Evolutionary conservation across 2,329 filamentous ascomycete species (phyloP).

Genomic region (Incumbomyces delicatus): DNA sequence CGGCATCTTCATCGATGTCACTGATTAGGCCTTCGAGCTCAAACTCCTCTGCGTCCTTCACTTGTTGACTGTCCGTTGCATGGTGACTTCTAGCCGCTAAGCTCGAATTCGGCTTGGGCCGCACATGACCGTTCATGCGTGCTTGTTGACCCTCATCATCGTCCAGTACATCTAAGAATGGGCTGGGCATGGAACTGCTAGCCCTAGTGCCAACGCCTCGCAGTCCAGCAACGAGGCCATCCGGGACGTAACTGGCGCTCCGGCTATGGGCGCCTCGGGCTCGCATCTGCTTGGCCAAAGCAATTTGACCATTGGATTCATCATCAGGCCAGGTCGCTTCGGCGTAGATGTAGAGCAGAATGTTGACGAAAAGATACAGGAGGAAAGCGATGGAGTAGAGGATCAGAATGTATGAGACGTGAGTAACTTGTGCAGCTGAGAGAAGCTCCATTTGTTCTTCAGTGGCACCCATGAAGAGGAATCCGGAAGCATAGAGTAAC

Average conservation of each 20-base stretch:
- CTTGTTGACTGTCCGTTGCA: slow-evolving; percentile 33
- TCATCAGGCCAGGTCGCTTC: slow-evolving; percentile 44
- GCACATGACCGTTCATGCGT: neutral
- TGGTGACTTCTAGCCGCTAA: slow-evolving; percentile 13
- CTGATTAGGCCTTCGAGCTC: slow-evolving; percentile 85
- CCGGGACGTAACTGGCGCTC: neutral
- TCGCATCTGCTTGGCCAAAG: neutral
- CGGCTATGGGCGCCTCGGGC: neutral
- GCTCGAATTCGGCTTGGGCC: slow-evolving; percentile 4
- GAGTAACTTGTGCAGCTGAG: slow-evolving; percentile 63
- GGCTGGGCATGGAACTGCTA: neutral
- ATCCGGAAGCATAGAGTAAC: slow-evolving; percentile 85
- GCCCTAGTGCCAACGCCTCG: neutral
- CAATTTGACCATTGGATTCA: slow-evolving; percentile 16
- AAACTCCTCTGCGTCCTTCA: slow-evolving; percentile 81
- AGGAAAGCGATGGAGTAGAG: slow-evolving; percentile 84
- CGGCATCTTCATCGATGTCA: slow-evolving; percentile 64
- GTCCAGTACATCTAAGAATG: slow-evolving; percentile 17
- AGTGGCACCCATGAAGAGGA: slow-evolving; percentile 94
- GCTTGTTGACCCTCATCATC: slow-evolving; percentile 20
- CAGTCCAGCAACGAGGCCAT: slow-evolving; percentile 1
- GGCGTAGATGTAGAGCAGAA: slow-evolving; percentile 78
- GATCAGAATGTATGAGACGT: slow-evolving; percentile 86
- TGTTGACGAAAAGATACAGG: slow-evolving; percentile 79
- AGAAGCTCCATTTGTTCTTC: slow-evolving; percentile 90